Evolutionary conservation across 208 protist species (phyloP).

Genomic region (Acanthamoeba culbertsoni): DNA sequence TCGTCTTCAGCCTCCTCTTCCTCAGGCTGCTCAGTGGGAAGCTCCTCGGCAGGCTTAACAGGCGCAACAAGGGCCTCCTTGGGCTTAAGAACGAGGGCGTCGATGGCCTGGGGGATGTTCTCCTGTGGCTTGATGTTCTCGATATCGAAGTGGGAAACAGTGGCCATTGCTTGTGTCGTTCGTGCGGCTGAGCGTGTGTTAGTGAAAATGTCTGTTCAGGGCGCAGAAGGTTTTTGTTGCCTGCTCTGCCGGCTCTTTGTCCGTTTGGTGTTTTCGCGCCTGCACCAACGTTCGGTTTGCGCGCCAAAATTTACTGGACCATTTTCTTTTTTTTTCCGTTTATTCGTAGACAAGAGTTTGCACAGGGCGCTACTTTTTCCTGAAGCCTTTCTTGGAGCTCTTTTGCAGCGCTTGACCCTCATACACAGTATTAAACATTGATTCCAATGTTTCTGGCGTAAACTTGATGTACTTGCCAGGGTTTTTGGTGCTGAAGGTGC

Average conservation of each 20-base stretch:
- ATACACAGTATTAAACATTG: not conserved
- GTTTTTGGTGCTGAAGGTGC: constrained; percentile 2
- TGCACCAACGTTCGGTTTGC: not conserved
- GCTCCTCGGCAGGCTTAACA: not conserved
- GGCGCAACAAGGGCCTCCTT: not conserved
- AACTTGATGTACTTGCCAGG: constrained; percentile 41
- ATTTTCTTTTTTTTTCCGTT: not conserved
- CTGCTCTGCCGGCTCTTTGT: not conserved
- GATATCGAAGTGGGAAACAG: not conserved
- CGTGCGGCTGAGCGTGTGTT: not conserved
- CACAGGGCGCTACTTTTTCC: not conserved
- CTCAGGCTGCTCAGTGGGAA: not conserved
- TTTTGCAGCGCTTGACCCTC: not conserved
- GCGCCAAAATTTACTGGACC: not conserved
- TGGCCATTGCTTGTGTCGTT: not conserved
- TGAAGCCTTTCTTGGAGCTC: constrained; percentile 10
- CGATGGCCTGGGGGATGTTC: not conserved
- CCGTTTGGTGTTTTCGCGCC: not conserved
- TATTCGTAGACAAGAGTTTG: not conserved
- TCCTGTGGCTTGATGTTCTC: constrained; percentile 44
- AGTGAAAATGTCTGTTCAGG: not conserved
- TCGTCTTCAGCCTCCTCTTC: constrained; percentile 2
- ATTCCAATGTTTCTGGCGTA: not conserved
- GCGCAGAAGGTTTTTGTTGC: not conserved
- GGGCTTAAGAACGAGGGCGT: not conserved